Conservation (phyloP, 1,284 basidiomycete genomes). For the Ceratobasidium sp. region DNA sequence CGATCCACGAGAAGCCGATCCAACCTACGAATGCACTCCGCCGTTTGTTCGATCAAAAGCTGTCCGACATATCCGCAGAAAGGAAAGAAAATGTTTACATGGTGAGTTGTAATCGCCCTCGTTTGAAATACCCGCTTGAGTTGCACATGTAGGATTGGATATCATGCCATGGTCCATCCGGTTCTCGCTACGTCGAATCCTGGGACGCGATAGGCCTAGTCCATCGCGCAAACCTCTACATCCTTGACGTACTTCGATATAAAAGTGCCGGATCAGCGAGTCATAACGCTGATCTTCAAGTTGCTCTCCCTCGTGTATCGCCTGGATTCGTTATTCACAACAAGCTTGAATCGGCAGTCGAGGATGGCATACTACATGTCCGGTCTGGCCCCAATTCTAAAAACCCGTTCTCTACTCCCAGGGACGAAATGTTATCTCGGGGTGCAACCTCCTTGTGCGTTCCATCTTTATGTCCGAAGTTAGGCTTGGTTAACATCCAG, state of each 20-base stretch:
- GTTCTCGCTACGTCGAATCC: background rate
- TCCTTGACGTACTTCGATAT: constrained; percentile 13
- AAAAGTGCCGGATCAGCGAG: background rate
- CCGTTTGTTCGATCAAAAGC: background rate
- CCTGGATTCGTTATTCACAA: constrained; percentile 1
- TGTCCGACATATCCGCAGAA: background rate
- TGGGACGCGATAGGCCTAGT: constrained; percentile 11
- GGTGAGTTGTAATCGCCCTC: background rate
- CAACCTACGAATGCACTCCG: background rate
- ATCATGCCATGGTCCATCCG: background rate
- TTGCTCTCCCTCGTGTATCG: constrained; percentile 6
- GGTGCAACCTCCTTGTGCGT: background rate
- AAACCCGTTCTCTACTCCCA: no score
- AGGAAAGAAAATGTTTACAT: constrained; percentile 14
- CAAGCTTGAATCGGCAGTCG: constrained; percentile 14
- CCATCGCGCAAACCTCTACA: constrained; percentile 3
- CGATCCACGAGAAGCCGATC: background rate
- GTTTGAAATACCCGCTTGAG: no score
- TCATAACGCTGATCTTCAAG: background rate
- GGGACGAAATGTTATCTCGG: background rate
- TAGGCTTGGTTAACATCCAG: background rate
- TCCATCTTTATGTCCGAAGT: background rate
- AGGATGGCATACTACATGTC: background rate
- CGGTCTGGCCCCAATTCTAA: background rate
- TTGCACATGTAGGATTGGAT: constrained; percentile 22